Conservation (phyloP, 257 asterid genomes). For the Forsythia suspensa region DNA sequence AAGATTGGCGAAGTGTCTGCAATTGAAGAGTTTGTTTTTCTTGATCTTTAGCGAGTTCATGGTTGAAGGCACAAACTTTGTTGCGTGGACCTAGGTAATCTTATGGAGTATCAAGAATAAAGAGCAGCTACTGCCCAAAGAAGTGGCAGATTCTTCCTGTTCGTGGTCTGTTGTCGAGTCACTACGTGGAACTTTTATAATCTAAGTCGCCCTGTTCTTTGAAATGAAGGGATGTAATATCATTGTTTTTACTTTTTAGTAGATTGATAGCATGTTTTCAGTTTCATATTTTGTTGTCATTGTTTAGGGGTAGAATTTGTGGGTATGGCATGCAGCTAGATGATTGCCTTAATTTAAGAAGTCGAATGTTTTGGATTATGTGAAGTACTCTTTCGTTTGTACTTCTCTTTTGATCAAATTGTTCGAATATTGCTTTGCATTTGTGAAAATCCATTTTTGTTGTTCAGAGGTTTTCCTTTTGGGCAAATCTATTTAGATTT, state of each 20-base stretch:
- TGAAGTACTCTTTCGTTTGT: neutral
- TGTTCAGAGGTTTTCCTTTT: neutral
- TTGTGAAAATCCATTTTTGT: neutral
- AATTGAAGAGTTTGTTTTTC: constrained; percentile 84
- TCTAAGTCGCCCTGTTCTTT: neutral
- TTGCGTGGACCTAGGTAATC: neutral
- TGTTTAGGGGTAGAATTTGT: neutral
- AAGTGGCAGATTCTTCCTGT: neutral
- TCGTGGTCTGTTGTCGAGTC: neutral
- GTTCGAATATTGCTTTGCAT: neutral
- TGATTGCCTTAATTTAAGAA: neutral
- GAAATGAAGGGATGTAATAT: neutral
- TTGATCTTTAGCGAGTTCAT: constrained; percentile 43
- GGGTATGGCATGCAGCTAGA: neutral
- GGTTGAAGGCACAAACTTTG: neutral
- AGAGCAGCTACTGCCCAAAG: neutral
- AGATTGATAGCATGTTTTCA: neutral
- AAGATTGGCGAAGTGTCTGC: constrained; percentile 84
- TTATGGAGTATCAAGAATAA: neutral
- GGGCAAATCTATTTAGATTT: no score
- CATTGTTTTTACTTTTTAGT: neutral
- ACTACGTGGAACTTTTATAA: neutral
- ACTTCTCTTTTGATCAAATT: neutral
- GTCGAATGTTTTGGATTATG: neutral
- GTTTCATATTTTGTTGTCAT: neutral